Percentiles rank a stretch among this genome's conserved stretches.
Conservation (phyloP, 805 yeast genomes). For the Ogataea nitratoaversa region DNA sequence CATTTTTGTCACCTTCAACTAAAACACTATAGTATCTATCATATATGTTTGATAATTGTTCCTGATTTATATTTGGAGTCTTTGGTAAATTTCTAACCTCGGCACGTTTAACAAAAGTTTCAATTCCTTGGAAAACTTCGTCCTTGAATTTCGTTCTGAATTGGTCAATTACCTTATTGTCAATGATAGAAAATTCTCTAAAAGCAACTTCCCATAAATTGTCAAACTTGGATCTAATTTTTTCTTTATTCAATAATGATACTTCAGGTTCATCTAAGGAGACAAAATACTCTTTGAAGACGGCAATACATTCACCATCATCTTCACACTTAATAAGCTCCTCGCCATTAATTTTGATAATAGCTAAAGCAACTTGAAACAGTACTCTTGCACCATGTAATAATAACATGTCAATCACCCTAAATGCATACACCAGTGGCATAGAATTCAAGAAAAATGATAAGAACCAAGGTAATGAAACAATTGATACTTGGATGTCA, state of each 20-base stretch:
- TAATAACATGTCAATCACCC: constrained; percentile 87
- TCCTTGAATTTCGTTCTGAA: constrained; percentile 69
- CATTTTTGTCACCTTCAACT: constrained; percentile 58
- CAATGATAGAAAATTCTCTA: constrained; percentile 78
- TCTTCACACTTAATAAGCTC: constrained; percentile 74
- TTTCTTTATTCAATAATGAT: constrained; percentile 57
- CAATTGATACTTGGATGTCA: constrained; percentile 90
- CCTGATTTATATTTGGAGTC: constrained; percentile 53
- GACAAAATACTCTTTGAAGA: constrained; percentile 77
- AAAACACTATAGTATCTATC: constrained; percentile 80
- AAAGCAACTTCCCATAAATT: constrained; percentile 88
- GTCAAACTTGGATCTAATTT: constrained; percentile 78
- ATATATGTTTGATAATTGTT: constrained; percentile 66
- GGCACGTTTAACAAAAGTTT: constrained; percentile 85
- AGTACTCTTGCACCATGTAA: constrained; percentile 84
- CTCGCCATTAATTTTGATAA: constrained; percentile 86
- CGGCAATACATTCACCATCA: constrained; percentile 86
- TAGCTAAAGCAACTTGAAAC: constrained; percentile 90
- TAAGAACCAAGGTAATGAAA: constrained; percentile 94
- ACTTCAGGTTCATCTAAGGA: constrained; percentile 76
- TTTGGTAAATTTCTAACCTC: constrained; percentile 84
- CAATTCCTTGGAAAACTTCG: constrained; percentile 79
- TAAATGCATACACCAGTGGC: constrained; percentile 91
- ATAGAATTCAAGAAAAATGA: constrained; percentile 85
- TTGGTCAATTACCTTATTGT: constrained; percentile 67